These are phyloP conservation scores for Fusarium sterilihyphosum DNA, from an alignment of 2,329 filamentous ascomycete genomes.

Conservation along the genomic window DNA sequence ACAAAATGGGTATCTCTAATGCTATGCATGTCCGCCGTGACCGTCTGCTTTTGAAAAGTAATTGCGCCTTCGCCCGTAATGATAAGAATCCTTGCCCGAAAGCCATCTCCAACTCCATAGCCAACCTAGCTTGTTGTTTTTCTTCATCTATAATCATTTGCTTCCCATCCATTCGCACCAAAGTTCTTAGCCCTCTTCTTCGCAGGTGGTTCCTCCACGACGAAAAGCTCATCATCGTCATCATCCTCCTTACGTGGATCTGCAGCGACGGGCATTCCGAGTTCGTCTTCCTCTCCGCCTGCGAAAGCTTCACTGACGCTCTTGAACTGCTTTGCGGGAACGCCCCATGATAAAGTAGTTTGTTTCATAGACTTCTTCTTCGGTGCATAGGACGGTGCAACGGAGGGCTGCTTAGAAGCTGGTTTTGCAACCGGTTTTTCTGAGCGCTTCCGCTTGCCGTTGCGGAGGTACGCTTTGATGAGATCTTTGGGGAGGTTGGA, in stretches of 20 bases:
- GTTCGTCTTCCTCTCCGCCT: slow-evolving; percentile 24
- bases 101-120: background rate
- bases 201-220: slow-evolving; percentile 42
- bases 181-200: slow-evolving; percentile 16
- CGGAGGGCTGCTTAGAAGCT: slow-evolving; percentile 28
- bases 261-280: background rate
- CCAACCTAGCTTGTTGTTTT: background rate
- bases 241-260: background rate
- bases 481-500: slow-evolving; percentile 57
- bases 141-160: slow-evolving; percentile 4
- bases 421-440: background rate
- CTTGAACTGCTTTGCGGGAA: slow-evolving; percentile 34
- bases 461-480: slow-evolving; percentile 54
- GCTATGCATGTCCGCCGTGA: slow-evolving; percentile 24
- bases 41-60: background rate
- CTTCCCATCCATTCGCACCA: background rate
- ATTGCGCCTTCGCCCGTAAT: slow-evolving; percentile 3
- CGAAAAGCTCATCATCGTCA: slow-evolving; percentile 41
- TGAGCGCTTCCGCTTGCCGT: slow-evolving; percentile 29
- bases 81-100: background rate
- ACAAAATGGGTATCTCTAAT: slow-evolving; percentile 37
- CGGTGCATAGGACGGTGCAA: background rate
- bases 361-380: slow-evolving; percentile 40
- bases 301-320: slow-evolving; percentile 47
- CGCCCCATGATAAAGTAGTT: slow-evolving; percentile 37